Evolutionary conservation across 2,329 filamentous ascomycete genomes (phyloP), one percentile per base, ranked within the genome.

Genomic region (Knufia fluminis): DNA sequence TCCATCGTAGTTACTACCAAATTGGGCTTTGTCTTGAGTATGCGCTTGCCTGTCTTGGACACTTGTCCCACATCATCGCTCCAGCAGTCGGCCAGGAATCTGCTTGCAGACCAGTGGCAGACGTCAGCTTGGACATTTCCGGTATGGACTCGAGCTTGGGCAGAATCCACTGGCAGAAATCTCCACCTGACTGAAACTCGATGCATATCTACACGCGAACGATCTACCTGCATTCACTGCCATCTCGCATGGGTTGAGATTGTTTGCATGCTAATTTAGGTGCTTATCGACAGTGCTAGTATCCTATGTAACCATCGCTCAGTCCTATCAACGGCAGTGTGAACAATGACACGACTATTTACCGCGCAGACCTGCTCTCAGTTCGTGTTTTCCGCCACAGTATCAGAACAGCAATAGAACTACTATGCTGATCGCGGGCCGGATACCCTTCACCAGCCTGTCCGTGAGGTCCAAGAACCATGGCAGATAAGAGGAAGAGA

Each of bases 401-500:
- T 20, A 8, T 3, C 40, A 12, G n/a, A 12, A 26, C 24, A 42
- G 26, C 24, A n/a, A 7, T 26, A 42, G 23, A 23, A 14, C 22
- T 35, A 46, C 35, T 39, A 48, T 48, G 45, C 33, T 39, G 36
- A n/a, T 14, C 35, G 23, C 14, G 33, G n/a, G 45, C 35, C 24
- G 23, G 20, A n/a, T 20, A 3, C 12, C 32, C 7, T 22, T 9
- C 10, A 24, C 35, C 9, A 23, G 20, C 45, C 31, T 23, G 35
- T n/a, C 33, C 45, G 7, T 4, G 35, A 10, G 41, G 41, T 31
- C 19, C 19, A 26, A 38, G 31, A 20, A 47, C 41, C 23, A 60
- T 60, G 58, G 54, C 57, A 46, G 57, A 60, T 52, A 60, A 56
- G 52, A 56, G 58, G 49, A 57, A 61, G 40, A 64, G 63, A 54